phyloP scores from a whole-genome alignment of 768 basidiomycete genomes.

The Trametopsis cervina region DNA sequence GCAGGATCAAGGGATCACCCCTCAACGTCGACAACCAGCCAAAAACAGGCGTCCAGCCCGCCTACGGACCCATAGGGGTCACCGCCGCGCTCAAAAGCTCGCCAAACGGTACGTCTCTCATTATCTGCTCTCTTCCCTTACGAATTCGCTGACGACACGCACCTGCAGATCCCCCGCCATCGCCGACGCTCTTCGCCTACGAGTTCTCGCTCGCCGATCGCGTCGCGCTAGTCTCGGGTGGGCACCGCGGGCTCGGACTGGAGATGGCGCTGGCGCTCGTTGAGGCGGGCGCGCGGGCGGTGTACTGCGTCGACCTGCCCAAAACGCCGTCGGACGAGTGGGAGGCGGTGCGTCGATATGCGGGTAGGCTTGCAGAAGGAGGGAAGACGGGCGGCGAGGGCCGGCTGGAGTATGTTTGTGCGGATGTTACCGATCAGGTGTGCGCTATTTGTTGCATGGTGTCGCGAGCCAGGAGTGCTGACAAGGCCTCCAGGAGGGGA shows the following conservation, averaged over 20 bases:
- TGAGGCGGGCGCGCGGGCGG: constrained; percentile 60
- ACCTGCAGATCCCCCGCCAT: constrained; percentile 8
- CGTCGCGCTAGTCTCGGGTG: constrained; percentile 34
- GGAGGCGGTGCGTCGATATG: constrained; percentile 42
- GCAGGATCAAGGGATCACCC: constrained; percentile 9
- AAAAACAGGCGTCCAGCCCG: constrained; percentile 35
- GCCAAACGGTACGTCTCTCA: constrained; percentile 22
- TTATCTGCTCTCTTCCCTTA: too few relatives aligned
- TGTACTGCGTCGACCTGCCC: constrained; percentile 70
- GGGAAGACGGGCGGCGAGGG: constrained; percentile 12
- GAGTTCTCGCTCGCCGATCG: constrained; percentile 27
- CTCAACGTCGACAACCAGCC: constrained; percentile 16
- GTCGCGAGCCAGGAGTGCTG: too few relatives aligned
- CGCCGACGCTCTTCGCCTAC: constrained; percentile 20
- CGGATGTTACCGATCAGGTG: constrained; percentile 61
- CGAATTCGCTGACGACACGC: too few relatives aligned
- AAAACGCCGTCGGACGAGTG: constrained; percentile 50
- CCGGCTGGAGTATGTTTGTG: constrained; percentile 54
- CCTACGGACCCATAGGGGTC: constrained; percentile 57
- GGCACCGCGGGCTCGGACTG: constrained; percentile 57
- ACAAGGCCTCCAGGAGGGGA: constrained; percentile 17
- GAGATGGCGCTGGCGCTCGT: constrained; percentile 73
- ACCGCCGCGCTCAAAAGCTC: constrained; percentile 42
- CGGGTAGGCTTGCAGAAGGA: constrained; percentile 13
- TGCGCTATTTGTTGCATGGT: too few relatives aligned